phyloP scores from a whole-genome alignment of 108 stramenopile species.

The Cyclotella atomus region DNA sequence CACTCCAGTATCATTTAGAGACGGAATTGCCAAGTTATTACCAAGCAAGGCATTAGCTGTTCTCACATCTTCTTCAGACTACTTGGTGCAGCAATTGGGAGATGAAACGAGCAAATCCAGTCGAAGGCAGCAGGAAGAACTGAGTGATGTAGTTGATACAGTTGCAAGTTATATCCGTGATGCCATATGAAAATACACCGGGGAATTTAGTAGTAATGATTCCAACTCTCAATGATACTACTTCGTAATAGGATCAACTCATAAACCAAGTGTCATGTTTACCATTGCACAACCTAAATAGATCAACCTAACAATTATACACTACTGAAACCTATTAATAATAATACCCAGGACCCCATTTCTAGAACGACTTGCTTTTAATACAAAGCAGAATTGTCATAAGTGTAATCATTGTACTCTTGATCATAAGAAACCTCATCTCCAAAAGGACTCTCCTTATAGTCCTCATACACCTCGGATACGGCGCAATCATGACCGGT shows the following conservation, averaged over 20 bases:
- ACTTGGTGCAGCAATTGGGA: conserved; percentile 36
- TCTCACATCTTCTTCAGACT: conserved; percentile 39
- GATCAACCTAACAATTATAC: not conserved
- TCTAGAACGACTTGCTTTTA: too few relatives aligned
- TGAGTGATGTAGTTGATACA: conserved; percentile 35
- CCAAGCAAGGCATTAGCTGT: conserved; percentile 31
- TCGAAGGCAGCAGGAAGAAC: conserved; percentile 24
- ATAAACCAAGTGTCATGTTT: too few relatives aligned
- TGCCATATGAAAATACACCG: not conserved
- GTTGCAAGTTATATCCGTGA: conserved; percentile 39
- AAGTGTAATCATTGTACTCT: conserved; percentile 12
- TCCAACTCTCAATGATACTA: not conserved
- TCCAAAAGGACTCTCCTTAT: conserved; percentile 3
- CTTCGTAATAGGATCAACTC: too few relatives aligned
- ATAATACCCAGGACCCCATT: not conserved
- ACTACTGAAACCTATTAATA: not conserved
- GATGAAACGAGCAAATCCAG: conserved; percentile 41
- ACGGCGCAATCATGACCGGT: not conserved
- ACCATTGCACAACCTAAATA: too few relatives aligned
- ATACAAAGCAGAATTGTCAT: not conserved
- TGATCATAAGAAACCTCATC: conserved; percentile 3
- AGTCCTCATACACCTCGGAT: conserved; percentile 14
- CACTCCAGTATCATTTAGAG: conserved; percentile 64
- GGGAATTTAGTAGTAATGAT: not conserved
- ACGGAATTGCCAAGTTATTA: conserved; percentile 25